phyloP scores from a whole-genome alignment of 140 eudicot genomes.

The Cichorium intybus region DNA sequence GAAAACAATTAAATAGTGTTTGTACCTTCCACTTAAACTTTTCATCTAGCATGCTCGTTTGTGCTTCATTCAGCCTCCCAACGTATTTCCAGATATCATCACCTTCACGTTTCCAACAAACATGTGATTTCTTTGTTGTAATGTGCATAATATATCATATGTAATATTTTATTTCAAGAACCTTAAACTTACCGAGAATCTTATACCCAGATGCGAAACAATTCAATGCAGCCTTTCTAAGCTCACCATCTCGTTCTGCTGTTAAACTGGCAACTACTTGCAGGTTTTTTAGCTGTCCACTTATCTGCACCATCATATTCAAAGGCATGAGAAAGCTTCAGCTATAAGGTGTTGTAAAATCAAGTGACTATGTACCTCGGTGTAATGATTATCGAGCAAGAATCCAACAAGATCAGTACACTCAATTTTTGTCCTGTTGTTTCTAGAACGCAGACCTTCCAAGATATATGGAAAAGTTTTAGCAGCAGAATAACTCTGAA shows the following conservation, averaged over 20 bases:
- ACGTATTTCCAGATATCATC: conserved; percentile 97
- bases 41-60: conserved; percentile 97
- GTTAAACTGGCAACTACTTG: conserved; percentile 97
- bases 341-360: neutral
- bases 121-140: neutral
- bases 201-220: conserved; percentile 87
- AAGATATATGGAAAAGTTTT: conserved; percentile 80
- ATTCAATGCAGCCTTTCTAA: conserved; percentile 91
- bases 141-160: neutral
- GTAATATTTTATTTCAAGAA: no score
- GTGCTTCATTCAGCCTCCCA: conserved; percentile 95
- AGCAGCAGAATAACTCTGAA: conserved; percentile 76
- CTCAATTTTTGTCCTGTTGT: conserved; percentile 82
- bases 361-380: conserved; percentile 56
- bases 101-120: conserved; percentile 39
- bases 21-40: conserved; percentile 91
- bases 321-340: conserved; percentile 10
- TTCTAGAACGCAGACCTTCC: conserved; percentile 96
- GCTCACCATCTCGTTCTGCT: conserved; percentile 98
- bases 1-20: neutral
- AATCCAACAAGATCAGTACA: conserved; percentile 88
- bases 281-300: conserved; percentile 82
- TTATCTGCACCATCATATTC: conserved; percentile 41
- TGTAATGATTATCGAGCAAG: conserved; percentile 74
- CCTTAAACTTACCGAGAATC: conserved; percentile 65